Evolutionary conservation across 2,329 filamentous ascomycete genomes (phyloP), one percentile per base, ranked within the genome.

Genomic region (Exophiala bonariae): DNA sequence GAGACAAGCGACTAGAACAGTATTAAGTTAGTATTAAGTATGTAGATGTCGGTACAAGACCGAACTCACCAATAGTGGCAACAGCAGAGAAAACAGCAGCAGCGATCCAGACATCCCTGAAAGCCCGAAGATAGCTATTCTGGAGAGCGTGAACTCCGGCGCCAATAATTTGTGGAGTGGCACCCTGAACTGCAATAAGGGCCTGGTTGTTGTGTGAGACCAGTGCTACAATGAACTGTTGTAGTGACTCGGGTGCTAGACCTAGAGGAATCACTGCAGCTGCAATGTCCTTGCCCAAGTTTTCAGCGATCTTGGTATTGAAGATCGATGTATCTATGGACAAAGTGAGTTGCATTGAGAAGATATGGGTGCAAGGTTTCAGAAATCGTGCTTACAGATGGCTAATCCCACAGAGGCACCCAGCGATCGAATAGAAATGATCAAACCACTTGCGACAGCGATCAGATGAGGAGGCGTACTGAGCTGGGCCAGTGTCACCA

Each of bases 401-500:
- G 51, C 51, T 16, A 54, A 28, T 14, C 33, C 44, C 13, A 54
- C 35, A n/a, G 51, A 46, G 20, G 40, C 51, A 14, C 51, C 51
- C 5, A 43, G 30, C 16, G 44, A 49, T 37, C 51, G 14, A n/a
- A 42, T 43, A 6, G 51, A 39, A 33, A 47, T 23, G 13, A 54
- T n/a, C 4, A 54, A 36, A 43, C 51, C 48, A 31, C 39, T 45
- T 7, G 48, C 47, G 16, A 54, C 17, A 5, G 51, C 44, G 14
- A 54, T 54, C 9, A 51, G 20, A n/a, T 51, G 36, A 5, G 51
- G 44, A 2, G 51, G 51, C 26, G 51, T 43, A 11, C 34, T 42
- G 8, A 54, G 41, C 28, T 54, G 51, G n/a, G 48, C 51, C 3
- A 44, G 42, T 10, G 51, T 49, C 17, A 42, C 31, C 9, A 54